These are phyloP conservation scores for Uronychia binucleata DNA, from an alignment of 73 alveolate genomes.

Conservation along the genomic window DNA sequence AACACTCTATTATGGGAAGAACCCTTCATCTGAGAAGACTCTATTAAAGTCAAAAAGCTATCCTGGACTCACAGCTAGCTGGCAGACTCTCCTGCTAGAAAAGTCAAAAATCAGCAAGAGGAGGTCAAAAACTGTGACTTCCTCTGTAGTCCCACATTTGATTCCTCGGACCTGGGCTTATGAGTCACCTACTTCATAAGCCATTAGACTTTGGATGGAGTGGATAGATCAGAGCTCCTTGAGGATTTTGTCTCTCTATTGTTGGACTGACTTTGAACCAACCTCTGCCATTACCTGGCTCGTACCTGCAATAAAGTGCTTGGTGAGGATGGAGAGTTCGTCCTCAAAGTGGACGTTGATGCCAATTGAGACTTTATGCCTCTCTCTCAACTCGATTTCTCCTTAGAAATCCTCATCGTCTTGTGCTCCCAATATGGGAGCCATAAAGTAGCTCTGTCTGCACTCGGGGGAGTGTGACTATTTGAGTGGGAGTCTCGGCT, in stretches of 20 bases:
- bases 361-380: too few species aligned
- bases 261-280: not conserved
- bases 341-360: not conserved
- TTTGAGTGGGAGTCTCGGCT: too few species aligned
- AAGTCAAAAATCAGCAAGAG: not conserved
- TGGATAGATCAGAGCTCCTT: not conserved
- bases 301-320: not conserved
- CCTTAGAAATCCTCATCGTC: too few species aligned
- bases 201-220: not conserved
- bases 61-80: not conserved
- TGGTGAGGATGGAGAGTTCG: not conserved
- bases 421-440: too few species aligned
- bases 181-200: too few species aligned
- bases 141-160: not conserved
- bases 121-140: not conserved
- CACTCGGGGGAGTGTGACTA: too few species aligned
- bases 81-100: not conserved
- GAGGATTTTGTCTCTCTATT: not conserved
- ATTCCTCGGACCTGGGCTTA: too few species aligned
- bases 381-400: too few species aligned
- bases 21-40: not conserved
- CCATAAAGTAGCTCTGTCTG: too few species aligned
- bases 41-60: not conserved
- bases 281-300: not conserved
- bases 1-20: too few species aligned